These are phyloP conservation scores for Chrysanthemum lavandulifolium DNA, from an alignment of 129 eudicot species.

Conservation along the genomic window DNA sequence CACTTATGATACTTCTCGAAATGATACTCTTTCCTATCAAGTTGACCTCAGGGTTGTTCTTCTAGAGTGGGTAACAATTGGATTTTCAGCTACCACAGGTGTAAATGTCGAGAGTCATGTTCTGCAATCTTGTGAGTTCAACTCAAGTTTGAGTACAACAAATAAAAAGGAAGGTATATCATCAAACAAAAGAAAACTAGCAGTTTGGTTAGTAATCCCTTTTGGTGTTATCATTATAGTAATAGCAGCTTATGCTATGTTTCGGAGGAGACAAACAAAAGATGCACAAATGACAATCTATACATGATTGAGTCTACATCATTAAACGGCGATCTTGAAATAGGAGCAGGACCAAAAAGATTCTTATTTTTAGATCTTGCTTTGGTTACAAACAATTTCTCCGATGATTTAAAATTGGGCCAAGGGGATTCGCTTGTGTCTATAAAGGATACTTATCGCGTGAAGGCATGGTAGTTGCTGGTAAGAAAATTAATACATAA, in stretches of 20 bases:
- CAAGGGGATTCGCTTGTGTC: too few species aligned
- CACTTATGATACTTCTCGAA: not conserved
- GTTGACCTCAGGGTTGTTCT: constrained; percentile 41
- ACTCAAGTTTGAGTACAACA: constrained; percentile 19
- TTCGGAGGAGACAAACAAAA: not conserved
- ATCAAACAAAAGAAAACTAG: constrained; percentile 25
- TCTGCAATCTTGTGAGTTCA: constrained; percentile 45
- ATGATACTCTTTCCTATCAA: constrained; percentile 24
- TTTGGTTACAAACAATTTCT: constrained; percentile 42
- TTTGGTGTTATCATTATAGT: constrained; percentile 7
- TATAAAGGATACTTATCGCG: too few species aligned
- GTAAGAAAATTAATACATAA: too few species aligned
- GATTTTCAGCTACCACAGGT: constrained; percentile 57
- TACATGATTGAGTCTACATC: constrained; percentile 24
- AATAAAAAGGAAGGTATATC: constrained; percentile 15
- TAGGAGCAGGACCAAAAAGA: constrained; percentile 34
- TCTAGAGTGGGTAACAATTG: constrained; percentile 33
- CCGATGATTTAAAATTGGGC: not conserved
- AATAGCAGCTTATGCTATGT: not conserved
- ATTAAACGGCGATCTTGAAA: constrained; percentile 35
- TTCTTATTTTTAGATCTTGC: constrained; percentile 31
- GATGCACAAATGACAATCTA: not conserved
- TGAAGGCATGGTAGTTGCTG: too few species aligned
- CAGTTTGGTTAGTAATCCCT: constrained; percentile 24
- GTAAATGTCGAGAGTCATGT: constrained; percentile 22